These are phyloP conservation scores for Xylaria multiplex DNA, from an alignment of 2,329 filamentous ascomycete genomes.

Conservation along the genomic window DNA sequence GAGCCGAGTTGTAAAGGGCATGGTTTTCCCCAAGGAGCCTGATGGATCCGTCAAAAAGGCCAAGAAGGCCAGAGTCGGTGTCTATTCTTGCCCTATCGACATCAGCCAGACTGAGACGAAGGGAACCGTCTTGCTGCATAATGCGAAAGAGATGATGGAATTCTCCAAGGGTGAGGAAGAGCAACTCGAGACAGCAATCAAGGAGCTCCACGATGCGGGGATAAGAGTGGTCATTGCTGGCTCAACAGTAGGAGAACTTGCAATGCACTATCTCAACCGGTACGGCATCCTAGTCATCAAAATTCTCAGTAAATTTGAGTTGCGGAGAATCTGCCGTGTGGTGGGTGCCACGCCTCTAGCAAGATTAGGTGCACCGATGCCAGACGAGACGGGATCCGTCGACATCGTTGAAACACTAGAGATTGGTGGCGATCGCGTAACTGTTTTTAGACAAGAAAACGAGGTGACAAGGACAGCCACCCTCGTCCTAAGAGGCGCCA, in stretches of 20 bases:
- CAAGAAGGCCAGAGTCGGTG: slow-evolving; percentile 91
- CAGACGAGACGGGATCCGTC: slow-evolving; percentile 97
- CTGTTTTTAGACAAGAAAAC: slow-evolving; percentile 96
- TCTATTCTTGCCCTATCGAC: slow-evolving; percentile 96
- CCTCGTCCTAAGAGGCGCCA: slow-evolving; percentile 91
- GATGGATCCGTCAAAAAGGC: slow-evolving; percentile 92
- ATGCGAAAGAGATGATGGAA: slow-evolving; percentile 97
- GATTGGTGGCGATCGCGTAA: slow-evolving; percentile 97
- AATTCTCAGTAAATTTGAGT: slow-evolving; percentile 97
- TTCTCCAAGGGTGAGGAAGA: slow-evolving; percentile 97
- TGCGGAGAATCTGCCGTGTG: slow-evolving; percentile 92
- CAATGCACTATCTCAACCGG: slow-evolving; percentile 97
- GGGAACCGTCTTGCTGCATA: slow-evolving; percentile 95
- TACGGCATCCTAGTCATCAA: slow-evolving; percentile 97
- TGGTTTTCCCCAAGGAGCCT: slow-evolving; percentile 98
- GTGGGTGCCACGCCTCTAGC: slow-evolving; percentile 97
- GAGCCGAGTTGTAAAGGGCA: slow-evolving; percentile 93
- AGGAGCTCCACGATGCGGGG: slow-evolving; percentile 94
- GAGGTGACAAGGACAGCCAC: slow-evolving; percentile 93
- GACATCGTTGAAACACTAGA: slow-evolving; percentile 97
- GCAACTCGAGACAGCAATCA: slow-evolving; percentile 90
- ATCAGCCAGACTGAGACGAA: slow-evolving; percentile 98
- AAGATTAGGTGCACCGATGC: slow-evolving; percentile 95
- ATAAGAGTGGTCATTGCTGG: slow-evolving; percentile 92
- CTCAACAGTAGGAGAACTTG: slow-evolving; percentile 92